These are phyloP conservation scores for Heliophila coronopifolia DNA, from an alignment of 441 rosid genomes.

Conservation along the genomic window DNA sequence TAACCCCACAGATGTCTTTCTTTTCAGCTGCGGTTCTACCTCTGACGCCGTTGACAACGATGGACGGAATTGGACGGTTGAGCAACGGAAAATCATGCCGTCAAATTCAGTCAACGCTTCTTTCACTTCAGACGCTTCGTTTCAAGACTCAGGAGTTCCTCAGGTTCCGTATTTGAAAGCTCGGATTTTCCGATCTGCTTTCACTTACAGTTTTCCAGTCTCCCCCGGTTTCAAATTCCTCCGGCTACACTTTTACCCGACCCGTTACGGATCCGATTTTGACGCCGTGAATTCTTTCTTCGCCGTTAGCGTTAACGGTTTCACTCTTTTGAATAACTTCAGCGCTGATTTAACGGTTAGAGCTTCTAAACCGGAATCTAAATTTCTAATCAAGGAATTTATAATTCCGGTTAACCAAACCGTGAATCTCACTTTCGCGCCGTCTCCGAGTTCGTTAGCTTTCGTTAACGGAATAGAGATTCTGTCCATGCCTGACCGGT, in stretches of 20 bases:
- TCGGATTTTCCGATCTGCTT: constrained; percentile 25
- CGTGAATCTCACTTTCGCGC: constrained; percentile 27
- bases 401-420: constrained; percentile 18
- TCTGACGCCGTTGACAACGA: background rate
- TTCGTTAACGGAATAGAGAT: constrained; percentile 52
- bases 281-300: constrained; percentile 25
- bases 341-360: constrained; percentile 17
- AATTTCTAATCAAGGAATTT: constrained; percentile 19
- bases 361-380: background rate
- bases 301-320: constrained; percentile 28
- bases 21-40: constrained; percentile 18
- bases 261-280: constrained; percentile 9
- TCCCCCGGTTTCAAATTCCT: constrained; percentile 34
- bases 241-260: constrained; percentile 37
- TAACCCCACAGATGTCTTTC: constrained; percentile 1
- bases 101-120: background rate
- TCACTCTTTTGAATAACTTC: constrained; percentile 36
- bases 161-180: constrained; percentile 27
- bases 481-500: constrained; percentile 30
- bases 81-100: background rate
- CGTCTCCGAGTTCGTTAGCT: constrained; percentile 30
- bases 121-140: background rate
- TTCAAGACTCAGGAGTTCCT: background rate
- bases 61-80: constrained; percentile 12
- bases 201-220: constrained; percentile 34